phyloP scores from a whole-genome alignment of 768 basidiomycete genomes.

The Hypsizygus marmoreus region DNA sequence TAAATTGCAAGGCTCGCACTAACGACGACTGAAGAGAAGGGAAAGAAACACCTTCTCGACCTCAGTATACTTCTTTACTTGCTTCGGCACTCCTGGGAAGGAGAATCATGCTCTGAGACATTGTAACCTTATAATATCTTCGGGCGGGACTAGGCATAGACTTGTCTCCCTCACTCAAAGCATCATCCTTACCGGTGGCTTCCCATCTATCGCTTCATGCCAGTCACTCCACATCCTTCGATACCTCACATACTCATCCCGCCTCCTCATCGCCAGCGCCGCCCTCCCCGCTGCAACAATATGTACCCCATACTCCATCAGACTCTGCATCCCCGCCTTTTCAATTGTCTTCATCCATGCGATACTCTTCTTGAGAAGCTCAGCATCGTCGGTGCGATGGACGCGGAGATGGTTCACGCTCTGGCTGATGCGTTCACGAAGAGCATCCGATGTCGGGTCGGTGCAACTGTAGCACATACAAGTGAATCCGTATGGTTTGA shows the following conservation, averaged over 20 bases:
- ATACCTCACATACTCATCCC: neutral
- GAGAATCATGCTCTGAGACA: too few species aligned
- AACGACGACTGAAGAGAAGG: too few species aligned
- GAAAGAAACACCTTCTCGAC: too few species aligned
- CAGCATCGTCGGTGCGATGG: neutral
- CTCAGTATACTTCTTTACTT: too few species aligned
- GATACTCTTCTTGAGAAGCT: neutral
- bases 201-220: neutral
- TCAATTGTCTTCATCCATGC: neutral
- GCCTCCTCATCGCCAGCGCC: neutral
- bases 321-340: neutral
- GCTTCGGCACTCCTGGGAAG: too few species aligned
- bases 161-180: too few species aligned
- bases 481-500: slow-evolving; percentile 30
- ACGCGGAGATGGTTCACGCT: neutral
- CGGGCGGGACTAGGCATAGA: too few species aligned
- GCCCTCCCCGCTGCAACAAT: neutral
- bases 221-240: neutral
- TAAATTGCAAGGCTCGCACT: too few species aligned
- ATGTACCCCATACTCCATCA: neutral
- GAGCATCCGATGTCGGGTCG: slow-evolving; percentile 20
- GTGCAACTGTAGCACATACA: slow-evolving; percentile 35
- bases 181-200: neutral
- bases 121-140: too few species aligned
- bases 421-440: slow-evolving; percentile 12